Percentiles rank a stretch among this genome's conserved stretches.
These are phyloP conservation scores for Spizellomyces punctatus DNA, from an alignment of 192 early-diverging fungal genomes.

Conservation along the genomic window DNA sequence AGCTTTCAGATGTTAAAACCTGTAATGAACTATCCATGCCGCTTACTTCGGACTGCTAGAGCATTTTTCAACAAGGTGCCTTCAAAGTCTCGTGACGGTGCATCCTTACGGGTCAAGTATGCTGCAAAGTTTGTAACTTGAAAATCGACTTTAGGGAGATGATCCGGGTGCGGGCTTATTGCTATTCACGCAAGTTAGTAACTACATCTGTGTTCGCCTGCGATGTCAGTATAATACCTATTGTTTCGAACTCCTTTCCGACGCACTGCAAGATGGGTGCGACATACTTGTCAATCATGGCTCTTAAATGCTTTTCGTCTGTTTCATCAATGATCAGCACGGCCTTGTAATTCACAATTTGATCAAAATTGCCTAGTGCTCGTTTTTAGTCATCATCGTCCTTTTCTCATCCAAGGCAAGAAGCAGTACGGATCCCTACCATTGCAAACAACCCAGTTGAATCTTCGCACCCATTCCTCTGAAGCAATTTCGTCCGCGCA, in stretches of 20 bases:
- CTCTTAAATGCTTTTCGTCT: constrained; percentile 7
- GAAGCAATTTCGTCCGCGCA: constrained; percentile 3
- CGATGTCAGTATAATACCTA: neutral
- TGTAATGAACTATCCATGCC: too few species aligned
- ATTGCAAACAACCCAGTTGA: neutral
- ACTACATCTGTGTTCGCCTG: too few species aligned
- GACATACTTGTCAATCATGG: constrained; percentile 13
- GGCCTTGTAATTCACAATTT: constrained; percentile 1
- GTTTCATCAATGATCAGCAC: constrained; percentile 6
- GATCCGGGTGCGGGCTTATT: too few species aligned
- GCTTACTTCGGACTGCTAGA: too few species aligned
- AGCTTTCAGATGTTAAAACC: too few species aligned
- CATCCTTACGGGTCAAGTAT: neutral
- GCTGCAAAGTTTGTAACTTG: constrained; percentile 1
- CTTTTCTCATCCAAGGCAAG: neutral
- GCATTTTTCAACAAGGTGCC: too few species aligned
- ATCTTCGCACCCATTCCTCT: neutral
- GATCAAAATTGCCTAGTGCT: neutral
- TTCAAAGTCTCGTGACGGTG: too few species aligned
- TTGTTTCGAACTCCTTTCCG: constrained; percentile 2
- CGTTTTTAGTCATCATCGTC: too few species aligned
- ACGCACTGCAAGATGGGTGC: constrained; percentile 6
- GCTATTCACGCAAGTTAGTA: too few species aligned
- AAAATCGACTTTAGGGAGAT: too few species aligned
- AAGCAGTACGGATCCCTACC: neutral